Percentiles rank a stretch among this genome's conserved stretches.
phyloP scores from a whole-genome alignment of 1,284 basidiomycete species.

The Fistulina hepatica region DNA sequence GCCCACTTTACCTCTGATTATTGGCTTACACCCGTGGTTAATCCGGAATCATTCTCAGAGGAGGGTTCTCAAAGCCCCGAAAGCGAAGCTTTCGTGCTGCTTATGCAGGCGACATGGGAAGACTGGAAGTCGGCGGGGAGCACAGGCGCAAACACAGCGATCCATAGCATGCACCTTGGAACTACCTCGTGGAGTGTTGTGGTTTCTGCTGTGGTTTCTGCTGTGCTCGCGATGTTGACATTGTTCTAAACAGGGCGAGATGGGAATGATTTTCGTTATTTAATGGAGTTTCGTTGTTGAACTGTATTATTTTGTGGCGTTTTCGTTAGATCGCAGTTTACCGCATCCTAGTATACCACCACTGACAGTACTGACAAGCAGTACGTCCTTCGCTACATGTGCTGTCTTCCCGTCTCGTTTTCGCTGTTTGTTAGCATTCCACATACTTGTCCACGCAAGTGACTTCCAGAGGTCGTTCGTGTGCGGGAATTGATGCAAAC shows the following conservation, averaged over 20 bases:
- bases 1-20: slow-evolving; percentile 43
- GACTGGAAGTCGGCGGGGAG: slow-evolving; percentile 53
- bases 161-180: no score
- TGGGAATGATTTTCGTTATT: not conserved
- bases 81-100: slow-evolving; percentile 60
- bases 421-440: no score
- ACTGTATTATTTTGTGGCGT: no score
- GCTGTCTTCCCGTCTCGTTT: no score
- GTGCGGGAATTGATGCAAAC: no score
- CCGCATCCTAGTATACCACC: no score
- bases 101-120: slow-evolving; percentile 59
- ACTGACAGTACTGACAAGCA: no score
- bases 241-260: not conserved
- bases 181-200: not conserved
- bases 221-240: not conserved
- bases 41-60: slow-evolving; percentile 45
- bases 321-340: no score
- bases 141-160: slow-evolving; percentile 23
- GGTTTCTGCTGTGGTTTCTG: not conserved
- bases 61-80: slow-evolving; percentile 45
- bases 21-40: slow-evolving; percentile 61
- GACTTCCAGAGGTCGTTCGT: no score
- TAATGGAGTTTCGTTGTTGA: no score
- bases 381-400: no score
- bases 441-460: no score